These are phyloP conservation scores for Fusarium sp. DNA, from an alignment of 2,329 filamentous ascomycete species.

Conservation along the genomic window DNA sequence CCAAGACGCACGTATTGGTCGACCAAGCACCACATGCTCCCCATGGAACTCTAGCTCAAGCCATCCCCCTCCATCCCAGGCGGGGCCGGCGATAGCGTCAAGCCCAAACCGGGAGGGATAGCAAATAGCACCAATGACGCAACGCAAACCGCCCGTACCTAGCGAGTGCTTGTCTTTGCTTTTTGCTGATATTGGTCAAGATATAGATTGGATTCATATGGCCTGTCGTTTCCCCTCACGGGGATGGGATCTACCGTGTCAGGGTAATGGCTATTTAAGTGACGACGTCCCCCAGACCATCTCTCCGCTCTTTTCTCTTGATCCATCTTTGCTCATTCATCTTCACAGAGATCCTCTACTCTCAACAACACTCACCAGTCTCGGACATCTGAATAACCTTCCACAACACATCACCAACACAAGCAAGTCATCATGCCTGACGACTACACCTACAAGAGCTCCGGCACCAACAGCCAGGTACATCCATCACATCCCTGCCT, in stretches of 20 bases:
- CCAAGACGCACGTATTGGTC: not conserved
- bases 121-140: not conserved
- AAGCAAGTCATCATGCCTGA: conserved; percentile 27
- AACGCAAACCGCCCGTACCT: not conserved
- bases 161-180: not conserved
- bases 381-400: not conserved
- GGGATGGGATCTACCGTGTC: not conserved
- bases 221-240: not conserved
- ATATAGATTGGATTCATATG: not conserved
- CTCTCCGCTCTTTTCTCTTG: too few relatives aligned
- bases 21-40: not conserved
- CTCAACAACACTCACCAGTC: not conserved
- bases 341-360: not conserved
- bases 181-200: not conserved
- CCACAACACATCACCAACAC: not conserved
- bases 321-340: not conserved
- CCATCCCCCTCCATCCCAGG: not conserved
- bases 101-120: not conserved
- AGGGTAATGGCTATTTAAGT: not conserved
- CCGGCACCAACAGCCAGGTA: conserved; percentile 73
- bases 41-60: not conserved
- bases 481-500: not conserved
- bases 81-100: not conserved
- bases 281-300: not conserved
- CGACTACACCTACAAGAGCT: conserved; percentile 57